Evolutionary conservation across 192 early-diverging fungal species (phyloP).

Genomic region (Coemansia sp.): DNA sequence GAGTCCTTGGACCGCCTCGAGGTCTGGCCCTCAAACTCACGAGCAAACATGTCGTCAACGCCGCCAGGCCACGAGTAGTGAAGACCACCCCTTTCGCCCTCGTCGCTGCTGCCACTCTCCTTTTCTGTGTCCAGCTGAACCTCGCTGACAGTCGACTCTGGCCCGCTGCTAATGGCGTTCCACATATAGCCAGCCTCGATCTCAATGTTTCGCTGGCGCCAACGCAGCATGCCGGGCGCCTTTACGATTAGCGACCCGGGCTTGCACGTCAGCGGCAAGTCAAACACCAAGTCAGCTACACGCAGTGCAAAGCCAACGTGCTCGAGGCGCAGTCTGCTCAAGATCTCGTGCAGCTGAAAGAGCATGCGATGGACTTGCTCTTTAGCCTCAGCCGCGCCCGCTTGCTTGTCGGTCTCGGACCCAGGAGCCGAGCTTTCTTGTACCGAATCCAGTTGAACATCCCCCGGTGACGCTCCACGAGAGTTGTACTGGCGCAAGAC

Average conservation of each 20-base stretch:
- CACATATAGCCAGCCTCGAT: conserved; percentile 48
- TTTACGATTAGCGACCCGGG: conserved; percentile 18
- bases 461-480: neutral
- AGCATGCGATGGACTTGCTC: conserved; percentile 37
- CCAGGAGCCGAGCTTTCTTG: neutral
- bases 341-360: conserved; percentile 47
- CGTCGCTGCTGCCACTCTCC: neutral
- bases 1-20: conserved; percentile 42
- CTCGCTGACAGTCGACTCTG: conserved; percentile 20
- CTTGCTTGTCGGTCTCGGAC: neutral
- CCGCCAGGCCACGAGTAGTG: conserved; percentile 24
- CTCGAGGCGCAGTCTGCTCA: conserved; percentile 52
- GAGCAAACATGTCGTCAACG: conserved; percentile 21
- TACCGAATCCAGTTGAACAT: neutral
- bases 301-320: conserved; percentile 41
- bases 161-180: conserved; percentile 39
- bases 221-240: conserved; percentile 48
- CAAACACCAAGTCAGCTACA: conserved; percentile 44
- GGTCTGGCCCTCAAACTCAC: conserved; percentile 19
- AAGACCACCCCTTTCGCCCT: neutral
- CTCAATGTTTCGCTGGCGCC: conserved; percentile 45
- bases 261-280: conserved; percentile 45
- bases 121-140: conserved; percentile 8
- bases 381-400: conserved; percentile 8
- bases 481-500: conserved; percentile 25